Percentiles rank a stretch among this genome's conserved stretches.
Evolutionary conservation across 148 eudicot genomes (phyloP).

Genomic region (Fagopyrum tataricum): DNA sequence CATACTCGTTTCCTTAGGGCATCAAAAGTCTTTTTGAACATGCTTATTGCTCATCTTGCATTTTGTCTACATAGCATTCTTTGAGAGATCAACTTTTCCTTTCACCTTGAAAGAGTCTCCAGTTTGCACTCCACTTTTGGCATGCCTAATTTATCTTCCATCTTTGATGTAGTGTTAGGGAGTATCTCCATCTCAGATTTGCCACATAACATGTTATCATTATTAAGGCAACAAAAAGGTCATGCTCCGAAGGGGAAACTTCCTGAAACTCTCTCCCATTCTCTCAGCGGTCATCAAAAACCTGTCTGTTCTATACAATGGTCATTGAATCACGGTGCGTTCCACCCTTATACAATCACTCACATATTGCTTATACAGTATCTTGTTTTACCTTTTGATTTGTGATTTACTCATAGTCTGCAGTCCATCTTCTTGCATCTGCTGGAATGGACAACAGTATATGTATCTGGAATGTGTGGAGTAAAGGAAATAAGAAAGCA

Average conservation of each 20-base stretch:
- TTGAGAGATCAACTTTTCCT: background rate
- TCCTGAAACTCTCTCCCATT: slow-evolving; percentile 32
- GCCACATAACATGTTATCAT: slow-evolving; percentile 43
- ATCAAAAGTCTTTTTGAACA: background rate
- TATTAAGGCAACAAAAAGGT: slow-evolving; percentile 31
- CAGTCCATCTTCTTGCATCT: slow-evolving; percentile 99
- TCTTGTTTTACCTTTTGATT: slow-evolving; percentile 31
- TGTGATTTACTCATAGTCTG: slow-evolving; percentile 31
- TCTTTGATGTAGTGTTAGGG: slow-evolving; percentile 41
- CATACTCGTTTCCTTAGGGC: background rate
- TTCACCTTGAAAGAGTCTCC: background rate
- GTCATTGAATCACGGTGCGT: slow-evolving; percentile 64
- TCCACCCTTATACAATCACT: background rate
- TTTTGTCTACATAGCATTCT: background rate
- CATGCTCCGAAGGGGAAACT: slow-evolving; percentile 18
- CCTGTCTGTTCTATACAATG: slow-evolving; percentile 66
- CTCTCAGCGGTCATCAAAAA: slow-evolving; percentile 58
- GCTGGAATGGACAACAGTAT: slow-evolving; percentile 83
- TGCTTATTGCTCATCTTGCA: background rate
- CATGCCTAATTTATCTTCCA: background rate
- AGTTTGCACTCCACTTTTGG: background rate
- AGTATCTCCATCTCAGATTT: slow-evolving; percentile 51
- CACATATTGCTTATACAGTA: background rate
- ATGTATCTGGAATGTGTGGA: slow-evolving; percentile 88
- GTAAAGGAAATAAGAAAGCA: slow-evolving; percentile 50